Base-by-base conservation (phyloP, 371 early-diverging fungal genomes). In the Ordospora pajunii region DNA sequence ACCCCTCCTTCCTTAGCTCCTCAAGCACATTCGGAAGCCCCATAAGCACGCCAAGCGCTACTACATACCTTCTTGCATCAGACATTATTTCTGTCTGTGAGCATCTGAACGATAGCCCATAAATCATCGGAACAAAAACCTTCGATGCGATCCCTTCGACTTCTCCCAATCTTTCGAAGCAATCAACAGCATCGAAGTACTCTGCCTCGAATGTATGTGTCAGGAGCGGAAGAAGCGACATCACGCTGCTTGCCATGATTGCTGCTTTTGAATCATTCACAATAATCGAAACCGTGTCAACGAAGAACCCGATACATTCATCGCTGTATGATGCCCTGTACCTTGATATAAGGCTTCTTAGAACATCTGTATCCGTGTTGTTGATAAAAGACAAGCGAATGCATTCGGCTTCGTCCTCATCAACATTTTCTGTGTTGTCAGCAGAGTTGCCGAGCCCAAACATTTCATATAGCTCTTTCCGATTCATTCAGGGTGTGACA, bases 401-500 rank as follows among this genome's bases (percentile, higher is more conserved):
- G 6, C 14, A 58, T 37, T 58, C 58, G 4, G 58, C 58, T 17
- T 58, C 58, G 14, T 58, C 58, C 4, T 7, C n/a, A 14, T 58
- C 58, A 8, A 58, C 58, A 37, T 19, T 14, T 0, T 19, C 58
- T 7, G 19, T 37, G 5, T 32, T 5, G 25, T 25, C 58, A 37
- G 23, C 25, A 37, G 40, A 14, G 0, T 37, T 19, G 14, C 25
- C 58, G n/a, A 37, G 25, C n/a, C 19, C 19, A 58, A 58, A 58
- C 58, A 58, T 37, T 58, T 58, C 58, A 17, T 58, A 58, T 22
- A 58, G 19, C 19, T 58, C 58, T 58, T 37, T 58, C 32, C 58
- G 27, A 19, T 58, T 58, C 58, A 58, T 58, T 58, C 40, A 58
- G 58, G 58, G 58, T 58, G n/a, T 58, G 17, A 14, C 37, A 58